Evolutionary conservation across 495 filamentous ascomycete genomes (phyloP).

Genomic region (Daldinia loculata): DNA sequence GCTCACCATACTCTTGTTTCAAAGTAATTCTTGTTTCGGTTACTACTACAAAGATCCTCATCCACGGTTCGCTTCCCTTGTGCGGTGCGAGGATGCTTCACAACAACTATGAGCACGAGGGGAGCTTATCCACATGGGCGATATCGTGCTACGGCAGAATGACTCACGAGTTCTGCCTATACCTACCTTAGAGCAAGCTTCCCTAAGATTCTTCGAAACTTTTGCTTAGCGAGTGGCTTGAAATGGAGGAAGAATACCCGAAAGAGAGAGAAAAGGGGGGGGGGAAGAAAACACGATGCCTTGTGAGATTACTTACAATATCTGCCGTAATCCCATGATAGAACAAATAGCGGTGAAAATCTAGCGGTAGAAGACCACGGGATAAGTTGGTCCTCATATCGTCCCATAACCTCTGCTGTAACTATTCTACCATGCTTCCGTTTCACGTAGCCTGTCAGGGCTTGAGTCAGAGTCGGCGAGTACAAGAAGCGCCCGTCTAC

Average conservation of each 20-base stretch:
- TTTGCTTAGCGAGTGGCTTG: background rate
- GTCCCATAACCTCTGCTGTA: background rate
- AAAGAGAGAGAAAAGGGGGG: background rate
- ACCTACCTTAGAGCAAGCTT: background rate
- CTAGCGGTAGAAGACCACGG: background rate
- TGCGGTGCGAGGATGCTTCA: background rate
- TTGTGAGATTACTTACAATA: background rate
- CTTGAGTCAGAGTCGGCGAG: background rate
- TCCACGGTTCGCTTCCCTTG: background rate
- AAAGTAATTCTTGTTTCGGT: background rate
- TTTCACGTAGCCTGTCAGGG: background rate
- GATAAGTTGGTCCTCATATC: background rate
- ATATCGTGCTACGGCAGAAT: background rate
- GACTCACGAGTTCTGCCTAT: background rate
- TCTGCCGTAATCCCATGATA: background rate
- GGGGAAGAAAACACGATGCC: background rate
- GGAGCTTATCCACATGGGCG: background rate
- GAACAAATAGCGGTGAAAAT: background rate
- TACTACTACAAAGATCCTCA: background rate
- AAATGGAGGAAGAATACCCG: background rate
- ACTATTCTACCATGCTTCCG: background rate
- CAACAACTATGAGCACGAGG: background rate
- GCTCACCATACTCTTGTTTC: background rate
- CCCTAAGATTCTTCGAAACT: background rate
- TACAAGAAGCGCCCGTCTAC: background rate